These are phyloP conservation scores for Dissoconium aciculare DNA, from an alignment of 2,329 filamentous ascomycete genomes.

Conservation along the genomic window DNA sequence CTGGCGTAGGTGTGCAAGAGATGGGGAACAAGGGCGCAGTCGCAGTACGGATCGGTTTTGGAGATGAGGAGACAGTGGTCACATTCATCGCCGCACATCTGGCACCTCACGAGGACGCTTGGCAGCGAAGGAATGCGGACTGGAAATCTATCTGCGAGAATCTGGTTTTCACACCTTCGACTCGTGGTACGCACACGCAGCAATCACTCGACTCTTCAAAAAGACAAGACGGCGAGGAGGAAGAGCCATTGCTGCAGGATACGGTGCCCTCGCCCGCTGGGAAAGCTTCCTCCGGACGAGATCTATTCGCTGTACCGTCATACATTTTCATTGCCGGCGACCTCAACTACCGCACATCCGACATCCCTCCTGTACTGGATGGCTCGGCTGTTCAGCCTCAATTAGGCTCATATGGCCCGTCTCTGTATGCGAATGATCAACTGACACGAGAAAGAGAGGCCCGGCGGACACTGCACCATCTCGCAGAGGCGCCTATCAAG, in stretches of 20 bases:
- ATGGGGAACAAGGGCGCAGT: constrained; percentile 96
- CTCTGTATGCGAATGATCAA: constrained; percentile 63
- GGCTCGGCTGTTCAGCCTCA: constrained; percentile 49
- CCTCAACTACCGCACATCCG: constrained; percentile 81
- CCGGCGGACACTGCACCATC: constrained; percentile 59
- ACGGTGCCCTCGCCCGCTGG: neutral
- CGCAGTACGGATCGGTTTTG: constrained; percentile 55
- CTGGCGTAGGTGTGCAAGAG: constrained; percentile 69
- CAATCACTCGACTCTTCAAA: constrained; percentile 3
- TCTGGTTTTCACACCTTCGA: constrained; percentile 73
- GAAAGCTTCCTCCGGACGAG: neutral
- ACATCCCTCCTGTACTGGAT: constrained; percentile 42
- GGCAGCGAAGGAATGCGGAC: constrained; percentile 64
- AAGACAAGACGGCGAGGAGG: constrained; percentile 5
- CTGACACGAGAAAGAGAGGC: constrained; percentile 55
- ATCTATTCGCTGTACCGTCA: constrained; percentile 56
- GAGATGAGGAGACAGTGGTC: constrained; percentile 38
- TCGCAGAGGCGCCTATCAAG: constrained; percentile 55
- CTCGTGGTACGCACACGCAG: too few relatives aligned
- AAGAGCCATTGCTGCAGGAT: constrained; percentile 21
- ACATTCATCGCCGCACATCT: constrained; percentile 84
- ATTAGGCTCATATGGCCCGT: constrained; percentile 39
- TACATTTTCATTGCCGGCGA: constrained; percentile 83
- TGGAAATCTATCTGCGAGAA: constrained; percentile 73
- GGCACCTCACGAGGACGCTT: constrained; percentile 69